Percentiles rank a stretch among this genome's conserved stretches.
These are phyloP conservation scores for Didymella pinodella DNA, from an alignment of 2,329 filamentous ascomycete genomes.

Conservation along the genomic window DNA sequence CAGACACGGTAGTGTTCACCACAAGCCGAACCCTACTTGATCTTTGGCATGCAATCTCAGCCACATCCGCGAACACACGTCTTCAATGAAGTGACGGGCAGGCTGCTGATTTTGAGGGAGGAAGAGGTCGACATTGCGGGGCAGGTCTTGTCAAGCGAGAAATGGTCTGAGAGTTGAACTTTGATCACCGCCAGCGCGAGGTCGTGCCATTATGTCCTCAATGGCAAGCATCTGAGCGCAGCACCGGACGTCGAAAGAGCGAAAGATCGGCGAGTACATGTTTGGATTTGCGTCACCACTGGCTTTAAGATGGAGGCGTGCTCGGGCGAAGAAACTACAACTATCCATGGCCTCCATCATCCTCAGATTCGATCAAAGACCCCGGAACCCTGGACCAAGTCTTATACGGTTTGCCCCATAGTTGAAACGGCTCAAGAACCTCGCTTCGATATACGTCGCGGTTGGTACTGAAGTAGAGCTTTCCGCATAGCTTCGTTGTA, in stretches of 20 bases:
- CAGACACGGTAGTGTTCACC: slow-evolving; percentile 10
- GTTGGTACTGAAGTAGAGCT: not conserved
- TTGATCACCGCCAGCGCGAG: not conserved
- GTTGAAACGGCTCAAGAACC: not conserved
- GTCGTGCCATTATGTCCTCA: not conserved
- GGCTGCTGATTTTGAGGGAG: not conserved
- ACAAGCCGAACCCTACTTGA: not conserved
- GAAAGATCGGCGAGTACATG: not conserved
- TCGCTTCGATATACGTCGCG: not conserved
- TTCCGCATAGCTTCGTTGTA: not conserved
- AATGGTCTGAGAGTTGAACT: not conserved
- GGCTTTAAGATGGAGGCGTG: not conserved
- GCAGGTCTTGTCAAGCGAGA: not conserved
- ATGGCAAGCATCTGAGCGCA: not conserved
- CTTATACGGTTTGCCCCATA: no score
- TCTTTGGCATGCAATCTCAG: not conserved
- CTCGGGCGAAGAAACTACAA: not conserved
- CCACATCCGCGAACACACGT: not conserved
- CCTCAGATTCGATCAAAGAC: no score
- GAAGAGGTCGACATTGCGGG: not conserved
- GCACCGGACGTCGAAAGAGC: not conserved
- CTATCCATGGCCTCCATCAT: no score
- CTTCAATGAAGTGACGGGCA: not conserved
- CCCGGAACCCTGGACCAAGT: no score
- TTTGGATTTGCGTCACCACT: not conserved